These are phyloP conservation scores for Codiaeum variegatum DNA, from an alignment of 441 rosid species.

Conservation along the genomic window DNA sequence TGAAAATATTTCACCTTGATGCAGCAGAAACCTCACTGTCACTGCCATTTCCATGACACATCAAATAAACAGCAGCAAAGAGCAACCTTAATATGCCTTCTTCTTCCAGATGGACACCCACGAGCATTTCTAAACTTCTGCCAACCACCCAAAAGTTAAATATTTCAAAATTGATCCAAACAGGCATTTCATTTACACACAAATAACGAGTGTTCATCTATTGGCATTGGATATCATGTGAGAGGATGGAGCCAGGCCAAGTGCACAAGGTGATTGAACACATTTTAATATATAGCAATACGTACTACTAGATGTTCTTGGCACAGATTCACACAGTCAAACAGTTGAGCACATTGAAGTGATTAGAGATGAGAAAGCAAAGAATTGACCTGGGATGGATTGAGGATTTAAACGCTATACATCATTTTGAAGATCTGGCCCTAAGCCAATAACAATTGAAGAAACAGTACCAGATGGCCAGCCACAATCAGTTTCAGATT, in stretches of 20 bases:
- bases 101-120: conserved; percentile 68
- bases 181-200: not conserved
- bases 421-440: not conserved
- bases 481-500: not conserved
- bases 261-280: not conserved
- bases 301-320: not conserved
- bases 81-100: conserved; percentile 89
- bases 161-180: not conserved
- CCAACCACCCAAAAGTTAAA: conserved; percentile 23
- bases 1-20: conserved; percentile 56
- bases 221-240: not conserved
- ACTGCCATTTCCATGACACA: conserved; percentile 56
- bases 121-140: conserved; percentile 93
- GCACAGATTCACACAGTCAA: not conserved
- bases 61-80: conserved; percentile 74
- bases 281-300: not conserved
- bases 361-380: not conserved
- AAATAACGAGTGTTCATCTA: not conserved
- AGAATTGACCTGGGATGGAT: not conserved
- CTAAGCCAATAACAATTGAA: not conserved
- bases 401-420: not conserved
- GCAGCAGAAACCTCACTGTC: conserved; percentile 86
- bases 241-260: not conserved
- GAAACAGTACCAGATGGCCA: not conserved
- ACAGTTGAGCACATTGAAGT: not conserved